Evolutionary conservation across 768 basidiomycete species (phyloP).

Genomic region (Psilocybe subaeruginosa): DNA sequence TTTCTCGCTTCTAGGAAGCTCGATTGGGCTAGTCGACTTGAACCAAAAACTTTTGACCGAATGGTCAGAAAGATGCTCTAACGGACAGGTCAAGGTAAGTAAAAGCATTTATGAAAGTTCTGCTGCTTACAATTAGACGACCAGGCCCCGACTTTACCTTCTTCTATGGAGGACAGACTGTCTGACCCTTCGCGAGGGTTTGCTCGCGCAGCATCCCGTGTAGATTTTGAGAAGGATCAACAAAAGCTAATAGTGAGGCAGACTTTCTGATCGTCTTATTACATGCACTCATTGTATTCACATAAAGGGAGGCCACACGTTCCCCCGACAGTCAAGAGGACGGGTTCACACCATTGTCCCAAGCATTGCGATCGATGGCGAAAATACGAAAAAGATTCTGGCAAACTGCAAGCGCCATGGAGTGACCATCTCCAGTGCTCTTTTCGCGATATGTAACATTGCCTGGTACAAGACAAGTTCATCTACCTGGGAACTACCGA

Average conservation of each 20-base stretch:
- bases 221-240: constrained; percentile 62
- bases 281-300: constrained; percentile 5
- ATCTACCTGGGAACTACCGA: constrained; percentile 51
- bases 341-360: constrained; percentile 69
- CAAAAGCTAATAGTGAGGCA: constrained; percentile 54
- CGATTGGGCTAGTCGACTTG: constrained; percentile 30
- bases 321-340: constrained; percentile 52
- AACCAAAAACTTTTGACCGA: constrained; percentile 28
- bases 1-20: constrained; percentile 60
- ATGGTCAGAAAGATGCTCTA: constrained; percentile 31
- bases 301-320: constrained; percentile 72
- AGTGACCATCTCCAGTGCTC: constrained; percentile 73
- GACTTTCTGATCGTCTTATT: not conserved
- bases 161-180: constrained; percentile 34
- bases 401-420: constrained; percentile 70
- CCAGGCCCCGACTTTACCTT: constrained; percentile 20
- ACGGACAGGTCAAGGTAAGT: not conserved
- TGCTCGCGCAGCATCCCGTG: constrained; percentile 45
- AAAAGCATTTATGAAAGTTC: not conserved
- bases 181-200: constrained; percentile 39
- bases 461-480: constrained; percentile 65
- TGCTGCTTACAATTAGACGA: not conserved
- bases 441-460: constrained; percentile 77
- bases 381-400: constrained; percentile 63
- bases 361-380: constrained; percentile 59